phyloP scores from a whole-genome alignment of 768 basidiomycete species.

The Russula lepida region DNA sequence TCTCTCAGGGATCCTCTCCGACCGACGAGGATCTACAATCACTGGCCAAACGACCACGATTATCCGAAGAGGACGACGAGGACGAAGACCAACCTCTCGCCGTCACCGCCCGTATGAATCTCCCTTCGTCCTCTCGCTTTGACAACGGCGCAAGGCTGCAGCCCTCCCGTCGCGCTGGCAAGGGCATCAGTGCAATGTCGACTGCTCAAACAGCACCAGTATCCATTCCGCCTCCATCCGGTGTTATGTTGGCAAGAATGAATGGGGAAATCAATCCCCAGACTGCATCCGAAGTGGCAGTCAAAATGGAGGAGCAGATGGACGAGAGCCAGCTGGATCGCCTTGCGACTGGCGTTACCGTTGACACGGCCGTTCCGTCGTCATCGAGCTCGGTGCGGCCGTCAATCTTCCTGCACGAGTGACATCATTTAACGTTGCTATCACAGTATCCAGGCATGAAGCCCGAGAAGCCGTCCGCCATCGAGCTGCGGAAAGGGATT shows the following conservation, averaged over 20 bases:
- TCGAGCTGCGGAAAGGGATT: constrained; percentile 74
- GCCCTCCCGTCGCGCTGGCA: constrained; percentile 40
- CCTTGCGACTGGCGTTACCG: constrained; percentile 71
- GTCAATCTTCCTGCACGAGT: not conserved
- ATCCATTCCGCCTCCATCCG: constrained; percentile 35
- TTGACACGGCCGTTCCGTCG: constrained; percentile 49
- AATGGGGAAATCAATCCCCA: constrained; percentile 36
- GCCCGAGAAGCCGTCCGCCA: constrained; percentile 67
- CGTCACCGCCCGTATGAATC: constrained; percentile 25
- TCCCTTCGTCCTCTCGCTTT: constrained; percentile 10
- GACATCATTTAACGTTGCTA: not conserved
- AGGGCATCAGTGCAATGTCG: constrained; percentile 49
- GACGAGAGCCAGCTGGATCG: constrained; percentile 69
- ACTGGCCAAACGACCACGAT: constrained; percentile 28
- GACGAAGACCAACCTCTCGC: constrained; percentile 28
- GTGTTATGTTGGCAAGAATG: constrained; percentile 32
- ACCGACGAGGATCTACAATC: constrained; percentile 56
- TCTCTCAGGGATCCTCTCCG: constrained; percentile 26
- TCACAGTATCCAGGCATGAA: constrained; percentile 42
- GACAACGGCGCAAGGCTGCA: constrained; percentile 25
- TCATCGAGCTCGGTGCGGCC: constrained; percentile 39
- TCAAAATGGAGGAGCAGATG: constrained; percentile 74
- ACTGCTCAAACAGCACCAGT: constrained; percentile 51
- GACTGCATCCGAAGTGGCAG: constrained; percentile 40
- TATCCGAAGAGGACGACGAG: constrained; percentile 21